Evolutionary conservation across 2,329 filamentous ascomycete genomes (phyloP).

Genomic region (Cercospora canescens): DNA sequence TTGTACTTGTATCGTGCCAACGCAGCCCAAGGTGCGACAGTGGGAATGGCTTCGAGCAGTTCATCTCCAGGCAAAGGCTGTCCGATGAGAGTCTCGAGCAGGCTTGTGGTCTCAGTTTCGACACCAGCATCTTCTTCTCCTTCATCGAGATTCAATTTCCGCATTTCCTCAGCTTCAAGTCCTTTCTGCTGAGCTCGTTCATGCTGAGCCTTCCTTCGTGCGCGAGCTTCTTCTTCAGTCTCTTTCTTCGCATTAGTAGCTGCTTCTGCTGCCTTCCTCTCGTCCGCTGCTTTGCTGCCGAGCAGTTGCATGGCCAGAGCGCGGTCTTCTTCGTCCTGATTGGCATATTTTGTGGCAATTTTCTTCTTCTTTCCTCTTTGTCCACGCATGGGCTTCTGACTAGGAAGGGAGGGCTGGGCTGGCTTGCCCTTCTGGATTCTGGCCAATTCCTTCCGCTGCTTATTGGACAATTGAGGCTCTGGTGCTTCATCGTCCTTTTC

Average conservation of each 20-base stretch:
- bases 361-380: conserved; percentile 85
- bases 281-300: conserved; percentile 68
- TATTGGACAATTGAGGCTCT: conserved; percentile 35
- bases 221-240: conserved; percentile 62
- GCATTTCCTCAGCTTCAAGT: conserved; percentile 71
- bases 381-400: conserved; percentile 55
- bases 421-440: conserved; percentile 19
- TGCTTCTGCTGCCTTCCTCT: conserved; percentile 66
- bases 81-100: conserved; percentile 73
- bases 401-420: conserved; percentile 16
- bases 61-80: conserved; percentile 80
- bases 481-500: conserved; percentile 28
- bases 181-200: conserved; percentile 73
- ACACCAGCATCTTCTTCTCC: conserved; percentile 42
- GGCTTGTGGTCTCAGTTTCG: conserved; percentile 47
- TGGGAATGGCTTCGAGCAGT: conserved; percentile 64
- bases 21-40: conserved; percentile 65
- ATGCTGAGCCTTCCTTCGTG: conserved; percentile 77
- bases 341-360: conserved; percentile 82
- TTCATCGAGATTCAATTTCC: conserved; percentile 61
- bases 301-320: conserved; percentile 80
- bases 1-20: conserved; percentile 82
- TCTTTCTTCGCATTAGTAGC: conserved; percentile 63
- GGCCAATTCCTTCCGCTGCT: conserved; percentile 33
- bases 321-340: conserved; percentile 94